Evolutionary conservation across 495 filamentous ascomycete genomes (phyloP).

Genomic region (Chaetomium fimeti): DNA sequence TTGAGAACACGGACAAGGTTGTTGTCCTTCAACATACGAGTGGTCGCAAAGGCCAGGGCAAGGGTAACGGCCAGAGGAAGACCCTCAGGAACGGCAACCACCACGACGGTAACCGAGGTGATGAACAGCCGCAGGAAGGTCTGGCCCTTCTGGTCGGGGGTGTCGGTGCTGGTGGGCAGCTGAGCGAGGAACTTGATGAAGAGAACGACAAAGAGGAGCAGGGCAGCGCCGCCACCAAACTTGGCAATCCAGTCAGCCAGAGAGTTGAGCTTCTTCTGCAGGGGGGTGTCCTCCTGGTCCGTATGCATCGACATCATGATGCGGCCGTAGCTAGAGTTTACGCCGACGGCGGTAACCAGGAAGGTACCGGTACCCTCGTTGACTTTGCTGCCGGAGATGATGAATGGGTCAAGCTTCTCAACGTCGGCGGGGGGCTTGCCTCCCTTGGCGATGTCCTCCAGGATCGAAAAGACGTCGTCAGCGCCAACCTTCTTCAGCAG

Average conservation of each 20-base stretch:
- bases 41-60: constrained; percentile 93
- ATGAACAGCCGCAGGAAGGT: constrained; percentile 90
- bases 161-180: constrained; percentile 51
- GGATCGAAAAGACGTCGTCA: constrained; percentile 74
- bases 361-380: constrained; percentile 89
- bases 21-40: constrained; percentile 91
- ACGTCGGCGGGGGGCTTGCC: constrained; percentile 53
- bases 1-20: constrained; percentile 86
- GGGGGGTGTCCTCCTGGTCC: constrained; percentile 83
- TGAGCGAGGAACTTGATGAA: constrained; percentile 84
- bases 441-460: constrained; percentile 55
- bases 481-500: constrained; percentile 67
- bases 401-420: constrained; percentile 86
- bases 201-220: constrained; percentile 80
- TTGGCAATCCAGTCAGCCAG: constrained; percentile 92
- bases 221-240: constrained; percentile 77
- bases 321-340: constrained; percentile 84
- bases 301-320: constrained; percentile 92
- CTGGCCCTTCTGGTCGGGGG: constrained; percentile 76
- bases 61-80: constrained; percentile 90
- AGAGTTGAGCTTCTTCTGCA: constrained; percentile 86
- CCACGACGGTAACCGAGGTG: constrained; percentile 91
- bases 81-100: constrained; percentile 97
- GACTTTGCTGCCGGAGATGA: constrained; percentile 88
- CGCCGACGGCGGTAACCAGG: constrained; percentile 78